A percentile compares a stretch with the other conserved stretches of the same genome.
These are phyloP conservation scores for Echites panduratus DNA, from an alignment of 257 asterid genomes.

Conservation along the genomic window DNA sequence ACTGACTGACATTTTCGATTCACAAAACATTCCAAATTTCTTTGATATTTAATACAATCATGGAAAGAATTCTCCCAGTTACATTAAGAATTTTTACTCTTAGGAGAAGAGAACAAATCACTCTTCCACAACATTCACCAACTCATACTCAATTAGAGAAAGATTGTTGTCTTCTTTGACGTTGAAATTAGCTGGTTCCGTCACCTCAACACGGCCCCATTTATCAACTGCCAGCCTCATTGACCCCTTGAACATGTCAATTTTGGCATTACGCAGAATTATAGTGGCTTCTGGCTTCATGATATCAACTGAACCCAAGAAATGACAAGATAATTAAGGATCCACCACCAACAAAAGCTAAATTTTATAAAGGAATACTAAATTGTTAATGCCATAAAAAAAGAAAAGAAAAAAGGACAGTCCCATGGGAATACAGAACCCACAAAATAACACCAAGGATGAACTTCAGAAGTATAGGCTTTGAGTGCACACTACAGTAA, in stretches of 20 bases:
- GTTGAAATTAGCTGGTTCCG: conserved; percentile 30
- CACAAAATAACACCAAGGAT: neutral
- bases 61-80: conserved; percentile 1
- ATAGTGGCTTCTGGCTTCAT: conserved; percentile 32
- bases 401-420: too few relatives aligned
- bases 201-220: conserved; percentile 42
- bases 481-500: neutral
- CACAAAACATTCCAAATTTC: conserved; percentile 7
- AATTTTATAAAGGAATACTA: neutral
- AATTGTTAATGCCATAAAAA: neutral
- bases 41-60: conserved; percentile 5
- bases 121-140: conserved; percentile 33
- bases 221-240: conserved; percentile 44
- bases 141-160: conserved; percentile 36
- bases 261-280: conserved; percentile 37
- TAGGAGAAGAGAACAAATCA: neutral
- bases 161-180: conserved; percentile 36
- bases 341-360: neutral
- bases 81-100: conserved; percentile 5
- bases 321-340: neutral
- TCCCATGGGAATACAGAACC: neutral
- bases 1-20: conserved; percentile 11
- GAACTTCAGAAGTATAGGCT: neutral
- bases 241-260: conserved; percentile 41
- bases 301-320: conserved; percentile 29